phyloP scores from a whole-genome alignment of 2,329 filamentous ascomycete genomes.

The Lachnellula cervina region DNA sequence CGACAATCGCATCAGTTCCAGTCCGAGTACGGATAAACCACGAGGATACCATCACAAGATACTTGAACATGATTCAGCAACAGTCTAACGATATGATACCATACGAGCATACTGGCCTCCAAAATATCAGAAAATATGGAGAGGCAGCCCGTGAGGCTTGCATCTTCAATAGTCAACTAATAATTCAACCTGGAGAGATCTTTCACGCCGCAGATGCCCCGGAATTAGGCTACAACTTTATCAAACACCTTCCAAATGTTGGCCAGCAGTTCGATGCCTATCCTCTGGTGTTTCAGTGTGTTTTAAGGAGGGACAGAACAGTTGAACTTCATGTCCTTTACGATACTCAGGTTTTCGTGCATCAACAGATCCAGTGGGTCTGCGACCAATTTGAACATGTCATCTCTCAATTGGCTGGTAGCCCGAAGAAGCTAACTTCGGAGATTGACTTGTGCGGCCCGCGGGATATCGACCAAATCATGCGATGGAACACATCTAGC shows the following conservation, averaged over 20 bases:
- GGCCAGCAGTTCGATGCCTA: background rate
- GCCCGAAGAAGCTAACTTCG: no score
- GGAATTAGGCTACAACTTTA: background rate
- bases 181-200: constrained; percentile 16
- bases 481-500: constrained; percentile 10
- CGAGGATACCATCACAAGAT: constrained; percentile 33
- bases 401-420: background rate
- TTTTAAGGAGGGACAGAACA: background rate
- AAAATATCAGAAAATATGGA: constrained; percentile 18
- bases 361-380: background rate
- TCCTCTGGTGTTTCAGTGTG: background rate
- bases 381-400: background rate
- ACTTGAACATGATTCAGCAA: constrained; percentile 41
- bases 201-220: background rate
- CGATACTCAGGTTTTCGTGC: background rate
- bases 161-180: constrained; percentile 9
- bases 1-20: constrained; percentile 39
- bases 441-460: background rate
- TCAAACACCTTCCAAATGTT: background rate
- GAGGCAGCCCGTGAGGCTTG: constrained; percentile 11
- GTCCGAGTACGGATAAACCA: constrained; percentile 34
- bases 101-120: constrained; percentile 18
- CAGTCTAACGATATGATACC: constrained; percentile 45
- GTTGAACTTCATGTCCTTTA: background rate
- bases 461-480: constrained; percentile 5